A percentile compares a stretch with the other conserved stretches of the same genome.
phyloP scores from a whole-genome alignment of 2,329 filamentous ascomycete genomes.

The Neocucurbitaria cava region DNA sequence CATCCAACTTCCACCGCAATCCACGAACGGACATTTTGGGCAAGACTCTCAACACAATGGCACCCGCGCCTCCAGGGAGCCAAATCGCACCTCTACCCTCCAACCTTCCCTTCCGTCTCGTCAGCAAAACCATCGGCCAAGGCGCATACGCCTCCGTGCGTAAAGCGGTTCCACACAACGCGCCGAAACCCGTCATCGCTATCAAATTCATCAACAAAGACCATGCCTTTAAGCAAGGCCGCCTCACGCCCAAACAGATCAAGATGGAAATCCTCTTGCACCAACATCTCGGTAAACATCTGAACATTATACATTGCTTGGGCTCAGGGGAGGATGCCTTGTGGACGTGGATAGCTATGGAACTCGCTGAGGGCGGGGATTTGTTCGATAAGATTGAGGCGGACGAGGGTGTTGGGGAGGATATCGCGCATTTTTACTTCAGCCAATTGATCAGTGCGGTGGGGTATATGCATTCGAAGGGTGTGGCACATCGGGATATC shows the following conservation, averaged over 20 bases:
- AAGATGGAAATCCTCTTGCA: slow-evolving; percentile 91
- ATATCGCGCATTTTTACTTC: slow-evolving; percentile 97
- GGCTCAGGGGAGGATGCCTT: slow-evolving; percentile 81
- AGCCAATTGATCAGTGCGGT: slow-evolving; percentile 88
- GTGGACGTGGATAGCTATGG: slow-evolving; percentile 99
- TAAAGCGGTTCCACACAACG: slow-evolving; percentile 80
- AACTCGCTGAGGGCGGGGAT: slow-evolving; percentile 92
- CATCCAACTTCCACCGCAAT: background rate
- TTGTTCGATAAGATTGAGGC: slow-evolving; percentile 99
- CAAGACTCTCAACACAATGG: slow-evolving; percentile 17
- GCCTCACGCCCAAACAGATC: slow-evolving; percentile 87
- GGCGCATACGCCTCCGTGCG: slow-evolving; percentile 99
- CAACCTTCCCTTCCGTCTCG: slow-evolving; percentile 88
- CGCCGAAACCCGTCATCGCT: slow-evolving; percentile 80
- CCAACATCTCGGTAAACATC: slow-evolving; percentile 84
- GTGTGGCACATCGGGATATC: slow-evolving; percentile 81
- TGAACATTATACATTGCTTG: slow-evolving; percentile 94
- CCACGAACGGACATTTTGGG: background rate
- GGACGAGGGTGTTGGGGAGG: slow-evolving; percentile 90
- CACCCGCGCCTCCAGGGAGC: slow-evolving; percentile 58
- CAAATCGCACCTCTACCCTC: slow-evolving; percentile 85
- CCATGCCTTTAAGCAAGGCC: slow-evolving; percentile 87
- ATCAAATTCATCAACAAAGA: slow-evolving; percentile 99
- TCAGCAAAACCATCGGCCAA: slow-evolving; percentile 95
- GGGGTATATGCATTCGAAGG: slow-evolving; percentile 94